phyloP scores from a whole-genome alignment of 2,329 filamentous ascomycete species.

The Colletotrichum tanaceti region DNA sequence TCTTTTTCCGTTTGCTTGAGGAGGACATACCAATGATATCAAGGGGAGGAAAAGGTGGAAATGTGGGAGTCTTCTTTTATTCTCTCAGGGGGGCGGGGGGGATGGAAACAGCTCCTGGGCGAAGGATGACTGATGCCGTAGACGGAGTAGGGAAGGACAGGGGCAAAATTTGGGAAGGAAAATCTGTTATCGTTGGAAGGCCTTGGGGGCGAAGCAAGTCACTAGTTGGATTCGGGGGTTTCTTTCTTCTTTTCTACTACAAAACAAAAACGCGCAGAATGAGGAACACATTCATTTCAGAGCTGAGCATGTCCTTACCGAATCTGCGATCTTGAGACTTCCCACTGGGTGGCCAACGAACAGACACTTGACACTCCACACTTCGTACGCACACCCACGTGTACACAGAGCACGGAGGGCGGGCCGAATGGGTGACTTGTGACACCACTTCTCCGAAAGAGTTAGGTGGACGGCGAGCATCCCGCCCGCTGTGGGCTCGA shows the following conservation, averaged over 20 bases:
- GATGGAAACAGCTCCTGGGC: background rate
- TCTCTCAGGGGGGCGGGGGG: background rate
- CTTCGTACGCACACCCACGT: too few species aligned
- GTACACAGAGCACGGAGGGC: background rate
- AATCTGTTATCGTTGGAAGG: constrained; percentile 11
- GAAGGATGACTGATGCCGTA: background rate
- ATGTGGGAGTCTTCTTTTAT: background rate
- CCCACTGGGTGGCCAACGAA: background rate
- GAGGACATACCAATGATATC: constrained; percentile 41
- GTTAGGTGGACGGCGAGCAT: background rate
- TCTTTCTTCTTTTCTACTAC: background rate
- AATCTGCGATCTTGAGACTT: background rate
- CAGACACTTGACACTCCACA: too few species aligned
- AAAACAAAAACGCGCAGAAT: constrained; percentile 14
- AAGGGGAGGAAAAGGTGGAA: constrained; percentile 40
- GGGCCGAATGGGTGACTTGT: background rate
- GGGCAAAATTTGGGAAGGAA: background rate
- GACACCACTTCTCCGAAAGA: background rate
- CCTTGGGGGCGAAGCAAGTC: constrained; percentile 15
- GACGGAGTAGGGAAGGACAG: background rate
- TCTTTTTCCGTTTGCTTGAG: constrained; percentile 10
- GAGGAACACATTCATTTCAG: constrained; percentile 33
- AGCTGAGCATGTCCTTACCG: background rate
- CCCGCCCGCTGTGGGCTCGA: background rate
- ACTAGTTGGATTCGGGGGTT: constrained; percentile 28